Evolutionary conservation across 2,329 filamentous ascomycete genomes (phyloP), one percentile per base, ranked within the genome.

Genomic region (Diaporthe vaccinii): DNA sequence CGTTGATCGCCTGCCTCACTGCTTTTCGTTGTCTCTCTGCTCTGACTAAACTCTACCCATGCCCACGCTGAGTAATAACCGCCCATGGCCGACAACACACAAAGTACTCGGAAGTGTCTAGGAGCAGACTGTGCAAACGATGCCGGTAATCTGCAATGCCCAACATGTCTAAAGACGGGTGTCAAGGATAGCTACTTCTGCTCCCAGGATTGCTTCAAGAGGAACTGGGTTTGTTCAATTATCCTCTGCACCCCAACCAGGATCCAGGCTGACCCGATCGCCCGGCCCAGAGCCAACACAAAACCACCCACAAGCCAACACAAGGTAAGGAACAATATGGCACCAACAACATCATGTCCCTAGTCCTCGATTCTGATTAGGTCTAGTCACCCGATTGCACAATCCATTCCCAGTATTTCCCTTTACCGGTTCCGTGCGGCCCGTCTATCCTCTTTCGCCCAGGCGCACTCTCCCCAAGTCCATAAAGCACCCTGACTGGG

Each of bases 161-260:
- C 97, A 71, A 98, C 95, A 69, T 99, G 97, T 84, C 89, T 98
- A 81, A 98, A 98, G 86, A 87, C 96, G 58, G 94, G 93, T 71
- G 93, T 92, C 80, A 92, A 95, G 82, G 95, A 97, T 82, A 98
- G 95, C 87, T 98, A 92, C 86, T 99, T 98, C 87, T 99, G 97
- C 88, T 95, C 95, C 39, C 97, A 99, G 85, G 97, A 98, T 80
- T 99, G 97, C 88, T 99, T 99, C 87, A 98, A 98, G 89, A 93
- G 92, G 85, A 99, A 95, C 88, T 99, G 97, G 97, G 97, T 98
- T 91, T 80, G 91, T 77, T 79, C 61, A 44, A 46, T 4, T 17
- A 14, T 46, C 15, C 22, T 46, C 31, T 39, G 15, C 39, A 10
- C 14, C 14, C 4, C 15, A 2, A 28, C 25, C 12, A 12, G 15